phyloP scores from a whole-genome alignment of 352 stramenopile genomes.

The Pythium phragmitis region DNA sequence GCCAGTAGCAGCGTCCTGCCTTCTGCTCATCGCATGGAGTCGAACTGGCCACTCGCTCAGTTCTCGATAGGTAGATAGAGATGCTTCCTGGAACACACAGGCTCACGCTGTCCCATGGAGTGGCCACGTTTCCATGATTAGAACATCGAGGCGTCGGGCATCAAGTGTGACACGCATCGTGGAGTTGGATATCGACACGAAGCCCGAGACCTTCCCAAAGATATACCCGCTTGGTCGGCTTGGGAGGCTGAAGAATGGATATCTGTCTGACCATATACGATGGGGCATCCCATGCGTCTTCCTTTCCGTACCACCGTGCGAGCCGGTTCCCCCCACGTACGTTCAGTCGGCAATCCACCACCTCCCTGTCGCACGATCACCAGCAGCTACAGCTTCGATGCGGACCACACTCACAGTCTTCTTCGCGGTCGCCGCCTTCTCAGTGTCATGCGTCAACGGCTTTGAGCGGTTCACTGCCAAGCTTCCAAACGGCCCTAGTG shows the following conservation, averaged over 20 bases:
- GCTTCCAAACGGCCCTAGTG: constrained; percentile 36
- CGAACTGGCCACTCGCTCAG: not conserved
- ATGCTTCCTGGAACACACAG: not conserved
- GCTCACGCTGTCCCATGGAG: no score
- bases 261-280: not conserved
- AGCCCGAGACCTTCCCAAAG: not conserved
- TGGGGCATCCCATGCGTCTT: not conserved
- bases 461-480: not conserved
- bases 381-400: not conserved
- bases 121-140: no score
- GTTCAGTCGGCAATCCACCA: not conserved
- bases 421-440: not conserved
- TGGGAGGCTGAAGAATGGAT: not conserved
- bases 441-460: not conserved
- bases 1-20: no score
- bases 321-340: not conserved
- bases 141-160: no score
- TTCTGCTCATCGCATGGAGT: not conserved
- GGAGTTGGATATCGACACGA: not conserved
- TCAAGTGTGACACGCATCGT: not conserved
- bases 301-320: no score
- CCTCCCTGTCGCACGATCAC: not conserved
- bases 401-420: not conserved
- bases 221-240: not conserved
- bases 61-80: no score